phyloP scores from a whole-genome alignment of 2,329 filamentous ascomycete genomes.

The Fusarium verticillioides region DNA sequence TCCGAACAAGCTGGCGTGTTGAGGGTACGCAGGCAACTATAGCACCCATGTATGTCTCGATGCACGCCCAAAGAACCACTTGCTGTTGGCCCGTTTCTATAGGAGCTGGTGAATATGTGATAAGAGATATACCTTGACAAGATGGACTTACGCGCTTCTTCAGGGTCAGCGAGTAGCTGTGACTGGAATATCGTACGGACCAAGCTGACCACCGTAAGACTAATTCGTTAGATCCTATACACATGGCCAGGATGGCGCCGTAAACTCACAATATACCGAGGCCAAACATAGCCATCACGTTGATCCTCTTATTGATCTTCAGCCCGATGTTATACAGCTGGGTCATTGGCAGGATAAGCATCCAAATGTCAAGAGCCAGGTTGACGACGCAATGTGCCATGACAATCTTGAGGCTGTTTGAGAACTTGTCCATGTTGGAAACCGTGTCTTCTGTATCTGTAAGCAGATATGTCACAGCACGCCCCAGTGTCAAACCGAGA shows the following conservation, averaged over 20 bases:
- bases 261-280: constrained; percentile 8
- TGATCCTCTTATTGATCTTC: not conserved
- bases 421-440: too few relatives aligned
- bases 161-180: accelerated
- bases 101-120: too few relatives aligned
- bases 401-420: accelerated
- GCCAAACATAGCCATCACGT: constrained; percentile 3
- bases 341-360: constrained; percentile 21
- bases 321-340: constrained; percentile 8
- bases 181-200: accelerated
- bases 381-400: not conserved
- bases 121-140: too few relatives aligned
- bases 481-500: not conserved
- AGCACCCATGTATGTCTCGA: constrained; percentile 7
- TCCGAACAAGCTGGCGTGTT: not conserved
- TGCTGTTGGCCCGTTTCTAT: accelerated
- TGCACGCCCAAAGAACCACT: not conserved
- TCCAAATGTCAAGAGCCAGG: constrained; percentile 10
- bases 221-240: not conserved
- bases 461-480: not conserved
- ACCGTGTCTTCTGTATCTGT: too few relatives aligned
- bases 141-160: not conserved
- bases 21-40: constrained; percentile 3
- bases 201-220: not conserved
- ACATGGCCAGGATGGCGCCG: too few relatives aligned